phyloP scores from a whole-genome alignment of 257 asterid genomes.

The Nicotiana knightiana region DNA sequence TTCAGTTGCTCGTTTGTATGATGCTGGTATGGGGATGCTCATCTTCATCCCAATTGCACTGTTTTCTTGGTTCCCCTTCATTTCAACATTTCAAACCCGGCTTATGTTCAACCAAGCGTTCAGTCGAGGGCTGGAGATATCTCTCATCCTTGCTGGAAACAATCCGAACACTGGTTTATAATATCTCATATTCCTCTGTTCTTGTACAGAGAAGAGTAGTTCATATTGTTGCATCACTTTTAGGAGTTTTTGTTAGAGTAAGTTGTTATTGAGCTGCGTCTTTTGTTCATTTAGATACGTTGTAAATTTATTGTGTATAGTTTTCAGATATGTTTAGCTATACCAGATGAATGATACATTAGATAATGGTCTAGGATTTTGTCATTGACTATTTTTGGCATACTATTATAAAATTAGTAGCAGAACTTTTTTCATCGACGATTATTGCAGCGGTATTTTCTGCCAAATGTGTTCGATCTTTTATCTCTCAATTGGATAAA shows the following conservation, averaged over 20 bases:
- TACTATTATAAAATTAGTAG: too few species aligned
- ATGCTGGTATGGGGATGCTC: constrained; percentile 83
- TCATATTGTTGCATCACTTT: not conserved
- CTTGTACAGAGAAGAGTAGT: not conserved
- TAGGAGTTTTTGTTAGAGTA: not conserved
- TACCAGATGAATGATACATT: not conserved
- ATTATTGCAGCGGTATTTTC: too few species aligned
- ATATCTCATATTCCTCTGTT: not conserved
- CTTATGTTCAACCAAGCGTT: constrained; percentile 99
- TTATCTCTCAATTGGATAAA: too few species aligned
- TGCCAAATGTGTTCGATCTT: too few species aligned
- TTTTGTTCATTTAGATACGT: not conserved
- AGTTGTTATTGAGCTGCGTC: not conserved
- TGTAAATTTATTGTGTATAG: not conserved
- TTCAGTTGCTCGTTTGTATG: constrained; percentile 81
- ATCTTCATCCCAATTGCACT: constrained; percentile 84
- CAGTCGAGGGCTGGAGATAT: constrained; percentile 93
- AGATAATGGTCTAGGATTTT: too few species aligned
- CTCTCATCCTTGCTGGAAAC: constrained; percentile 96
- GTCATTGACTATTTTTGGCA: too few species aligned
- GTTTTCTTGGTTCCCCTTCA: constrained; percentile 91
- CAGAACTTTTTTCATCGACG: too few species aligned
- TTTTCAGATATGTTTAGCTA: not conserved
- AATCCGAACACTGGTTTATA: constrained; percentile 76
- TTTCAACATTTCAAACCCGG: constrained; percentile 93